Base-by-base conservation (phyloP, 2,329 filamentous ascomycete species). In the Arachnomyces sp. region DNA sequence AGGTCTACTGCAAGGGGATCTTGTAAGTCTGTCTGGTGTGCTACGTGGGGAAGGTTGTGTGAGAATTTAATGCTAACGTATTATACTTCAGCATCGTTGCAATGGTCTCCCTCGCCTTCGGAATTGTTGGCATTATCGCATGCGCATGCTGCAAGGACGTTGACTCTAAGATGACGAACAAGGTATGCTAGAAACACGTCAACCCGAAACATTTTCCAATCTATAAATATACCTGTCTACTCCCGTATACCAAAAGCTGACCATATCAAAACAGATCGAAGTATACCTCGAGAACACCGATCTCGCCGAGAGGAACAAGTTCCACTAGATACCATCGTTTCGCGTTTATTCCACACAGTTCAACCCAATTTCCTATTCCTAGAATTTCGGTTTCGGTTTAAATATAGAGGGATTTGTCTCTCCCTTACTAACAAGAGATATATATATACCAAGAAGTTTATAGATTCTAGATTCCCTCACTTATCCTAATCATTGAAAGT, bases 81-180 rank as follows among this genome's bases (percentile, higher is more conserved):
- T 25, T 25, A 25, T 25, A 9, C 28, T 31, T 11, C 31, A 56
- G 54, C 36, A 43, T 55, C 5, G 53, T 56, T 13, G 52, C 55
- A 14, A 50, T 55, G 43, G 46, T 51, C 4, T 57, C 52, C 4
- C 46, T 60, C 41, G 54, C 52, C 2, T 60, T 60, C 37, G 57
- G 56, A 4, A 52, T 56, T 17, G 39, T 60, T 3, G 56, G 56
- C 25, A 49, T 60, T 31, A 44, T 49, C 7, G 54, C 55, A 11
- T 57, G 53, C 39, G 37, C 56, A 0, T 56, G 46, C 39, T 60
- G 53, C 43, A 52, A 56, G 31, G 53, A 60, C 36, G 49, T 59
- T n/a, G 55, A 57, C 25, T 40, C 46, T 7, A 59, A 58, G 44
- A 59, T 60, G 57, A 59, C 48, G 9, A 54, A 57, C 43, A 58